Percentiles rank a stretch among this genome's conserved stretches.
phyloP scores from a whole-genome alignment of 1,139 yeast species.

The Nakaseomyces kungkrabaensis region DNA sequence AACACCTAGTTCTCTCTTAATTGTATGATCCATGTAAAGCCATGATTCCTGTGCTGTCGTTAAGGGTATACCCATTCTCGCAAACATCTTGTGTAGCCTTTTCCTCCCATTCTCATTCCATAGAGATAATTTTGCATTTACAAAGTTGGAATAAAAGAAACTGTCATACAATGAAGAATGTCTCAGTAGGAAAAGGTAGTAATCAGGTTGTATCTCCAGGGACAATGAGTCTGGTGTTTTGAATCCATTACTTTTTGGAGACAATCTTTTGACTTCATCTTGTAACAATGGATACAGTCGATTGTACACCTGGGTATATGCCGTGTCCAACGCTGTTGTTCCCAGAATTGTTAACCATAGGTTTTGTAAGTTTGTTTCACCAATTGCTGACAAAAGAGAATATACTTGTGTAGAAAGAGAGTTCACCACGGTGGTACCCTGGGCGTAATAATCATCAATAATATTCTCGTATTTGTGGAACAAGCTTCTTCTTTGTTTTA shows the following conservation, averaged over 20 bases:
- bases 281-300: constrained; percentile 61
- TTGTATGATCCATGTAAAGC: constrained; percentile 76
- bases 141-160: constrained; percentile 80
- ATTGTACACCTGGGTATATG: constrained; percentile 69
- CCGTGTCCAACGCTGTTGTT: constrained; percentile 67
- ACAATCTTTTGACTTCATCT: constrained; percentile 75
- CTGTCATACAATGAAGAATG: constrained; percentile 93
- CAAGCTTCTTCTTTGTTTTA: constrained; percentile 30
- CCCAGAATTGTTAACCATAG: constrained; percentile 90
- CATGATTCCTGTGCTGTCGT: constrained; percentile 85
- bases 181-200: constrained; percentile 72
- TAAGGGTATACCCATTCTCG: constrained; percentile 90
- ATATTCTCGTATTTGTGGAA: constrained; percentile 41
- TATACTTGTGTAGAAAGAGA: constrained; percentile 75
- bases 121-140: constrained; percentile 73
- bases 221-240: constrained; percentile 49
- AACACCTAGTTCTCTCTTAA: constrained; percentile 62
- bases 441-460: constrained; percentile 63
- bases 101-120: constrained; percentile 93
- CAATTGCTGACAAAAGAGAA: constrained; percentile 68
- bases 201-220: constrained; percentile 69
- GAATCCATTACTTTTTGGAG: constrained; percentile 29
- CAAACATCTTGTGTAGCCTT: constrained; percentile 80
- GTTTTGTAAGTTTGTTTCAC: constrained; percentile 59
- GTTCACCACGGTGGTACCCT: constrained; percentile 69